Percentiles rank a stretch among this genome's conserved stretches.
Conservation (phyloP, 148 eudicot species). For the Euryodendron excelsum region DNA sequence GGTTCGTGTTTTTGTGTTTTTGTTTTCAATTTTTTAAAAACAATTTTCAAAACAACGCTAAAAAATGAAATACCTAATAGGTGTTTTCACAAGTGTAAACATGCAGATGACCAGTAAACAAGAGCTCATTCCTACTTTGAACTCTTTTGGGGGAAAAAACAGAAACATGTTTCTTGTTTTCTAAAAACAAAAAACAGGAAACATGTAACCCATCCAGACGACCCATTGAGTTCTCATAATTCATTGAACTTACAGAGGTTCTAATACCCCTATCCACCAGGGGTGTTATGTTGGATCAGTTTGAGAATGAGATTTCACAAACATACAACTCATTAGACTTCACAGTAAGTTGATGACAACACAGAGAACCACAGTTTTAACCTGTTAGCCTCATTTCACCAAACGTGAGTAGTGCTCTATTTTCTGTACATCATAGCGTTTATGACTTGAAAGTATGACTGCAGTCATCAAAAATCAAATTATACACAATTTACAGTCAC, state of each 20-base stretch:
- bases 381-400: background rate
- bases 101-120: background rate
- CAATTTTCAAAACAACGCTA: background rate
- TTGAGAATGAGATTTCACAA: background rate
- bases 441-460: background rate
- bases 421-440: too few relatives aligned
- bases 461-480: background rate
- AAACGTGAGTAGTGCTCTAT: too few relatives aligned
- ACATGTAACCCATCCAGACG: background rate
- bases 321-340: background rate
- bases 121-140: background rate
- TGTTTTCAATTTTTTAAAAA: background rate
- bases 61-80: background rate
- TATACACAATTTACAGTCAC: too few relatives aligned
- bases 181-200: background rate
- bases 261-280: background rate
- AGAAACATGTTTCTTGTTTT: background rate
- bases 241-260: background rate
- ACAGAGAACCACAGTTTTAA: too few relatives aligned
- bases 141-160: background rate
- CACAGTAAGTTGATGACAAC: background rate
- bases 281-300: background rate
- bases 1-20: background rate
- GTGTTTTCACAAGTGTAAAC: background rate
- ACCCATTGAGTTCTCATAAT: too few relatives aligned